A percentile compares a stretch with the other conserved stretches of the same genome.
phyloP scores from a whole-genome alignment of 1,284 basidiomycete species.

The Marasmius tenuissimus region DNA sequence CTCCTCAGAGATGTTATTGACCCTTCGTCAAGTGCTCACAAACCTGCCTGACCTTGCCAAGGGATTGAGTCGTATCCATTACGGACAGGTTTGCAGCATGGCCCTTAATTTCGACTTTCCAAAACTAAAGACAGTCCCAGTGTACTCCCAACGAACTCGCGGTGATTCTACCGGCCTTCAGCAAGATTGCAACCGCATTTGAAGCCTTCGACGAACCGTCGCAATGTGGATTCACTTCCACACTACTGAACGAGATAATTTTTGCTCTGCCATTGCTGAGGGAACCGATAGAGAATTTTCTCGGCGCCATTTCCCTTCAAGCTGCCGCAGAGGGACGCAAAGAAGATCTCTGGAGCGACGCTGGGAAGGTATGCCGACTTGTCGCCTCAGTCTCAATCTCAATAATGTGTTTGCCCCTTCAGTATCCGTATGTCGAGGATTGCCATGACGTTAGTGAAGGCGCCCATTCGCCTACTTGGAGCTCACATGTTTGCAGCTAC shows the following conservation, averaged over 20 bases:
- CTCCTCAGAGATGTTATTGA: constrained; percentile 56
- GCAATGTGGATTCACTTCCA: constrained; percentile 60
- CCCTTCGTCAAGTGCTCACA: constrained; percentile 69
- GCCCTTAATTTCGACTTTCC: not conserved
- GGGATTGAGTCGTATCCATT: constrained; percentile 88
- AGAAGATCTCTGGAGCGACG: constrained; percentile 73
- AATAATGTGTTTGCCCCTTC: constrained; percentile 31
- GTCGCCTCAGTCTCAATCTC: constrained; percentile 38
- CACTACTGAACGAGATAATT: constrained; percentile 73
- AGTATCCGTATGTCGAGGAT: not conserved
- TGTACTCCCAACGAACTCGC: constrained; percentile 86
- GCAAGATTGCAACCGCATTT: constrained; percentile 73
- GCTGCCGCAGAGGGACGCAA: constrained; percentile 72
- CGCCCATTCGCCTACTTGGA: not conserved
- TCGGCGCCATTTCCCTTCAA: constrained; percentile 62
- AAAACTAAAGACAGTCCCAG: constrained; percentile 32
- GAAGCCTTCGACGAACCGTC: constrained; percentile 42
- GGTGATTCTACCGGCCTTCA: constrained; percentile 74
- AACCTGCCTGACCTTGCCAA: constrained; percentile 87
- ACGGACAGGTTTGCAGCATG: constrained; percentile 68
- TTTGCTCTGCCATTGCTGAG: constrained; percentile 67
- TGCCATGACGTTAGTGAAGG: not conserved
- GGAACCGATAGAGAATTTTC: constrained; percentile 53
- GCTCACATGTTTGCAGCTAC: constrained; percentile 37
- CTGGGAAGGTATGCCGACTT: constrained; percentile 69